phyloP scores from a whole-genome alignment of 2,329 filamentous ascomycete genomes.

The Stagonosporopsis vannaccii region DNA sequence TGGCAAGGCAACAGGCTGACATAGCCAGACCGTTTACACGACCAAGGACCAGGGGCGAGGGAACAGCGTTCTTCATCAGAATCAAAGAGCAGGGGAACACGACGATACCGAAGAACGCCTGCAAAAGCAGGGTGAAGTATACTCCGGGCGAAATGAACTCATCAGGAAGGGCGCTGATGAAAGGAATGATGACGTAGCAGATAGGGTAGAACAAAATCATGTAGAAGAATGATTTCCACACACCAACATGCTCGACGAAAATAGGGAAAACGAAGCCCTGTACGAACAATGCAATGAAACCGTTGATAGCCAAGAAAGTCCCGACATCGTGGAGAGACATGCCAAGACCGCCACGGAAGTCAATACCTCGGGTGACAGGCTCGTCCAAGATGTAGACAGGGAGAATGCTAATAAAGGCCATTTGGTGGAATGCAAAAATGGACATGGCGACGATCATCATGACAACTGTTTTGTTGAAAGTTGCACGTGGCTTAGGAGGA shows the following conservation, averaged over 20 bases:
- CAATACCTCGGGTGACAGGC: constrained; percentile 47
- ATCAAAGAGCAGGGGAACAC: constrained; percentile 74
- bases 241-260: constrained; percentile 68
- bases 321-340: constrained; percentile 71
- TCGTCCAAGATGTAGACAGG: constrained; percentile 91
- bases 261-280: constrained; percentile 76
- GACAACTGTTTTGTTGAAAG: constrained; percentile 71
- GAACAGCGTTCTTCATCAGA: constrained; percentile 76
- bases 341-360: constrained; percentile 67
- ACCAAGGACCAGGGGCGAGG: constrained; percentile 67
- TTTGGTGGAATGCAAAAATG: constrained; percentile 87
- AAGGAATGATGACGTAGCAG: constrained; percentile 73
- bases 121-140: constrained; percentile 68
- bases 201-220: constrained; percentile 72
- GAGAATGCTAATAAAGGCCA: constrained; percentile 90
- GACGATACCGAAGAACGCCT: constrained; percentile 73
- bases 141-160: constrained; percentile 65
- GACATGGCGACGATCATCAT: constrained; percentile 82
- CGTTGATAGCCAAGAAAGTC: constrained; percentile 72
- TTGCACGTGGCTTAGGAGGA: constrained; percentile 33
- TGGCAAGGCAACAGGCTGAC: constrained; percentile 70
- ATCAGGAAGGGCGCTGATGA: constrained; percentile 65
- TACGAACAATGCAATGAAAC: constrained; percentile 74
- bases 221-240: constrained; percentile 71
- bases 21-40: constrained; percentile 75